Evolutionary conservation across 306 rosid species (phyloP).

Genomic region (Trifolium subterraneum): DNA sequence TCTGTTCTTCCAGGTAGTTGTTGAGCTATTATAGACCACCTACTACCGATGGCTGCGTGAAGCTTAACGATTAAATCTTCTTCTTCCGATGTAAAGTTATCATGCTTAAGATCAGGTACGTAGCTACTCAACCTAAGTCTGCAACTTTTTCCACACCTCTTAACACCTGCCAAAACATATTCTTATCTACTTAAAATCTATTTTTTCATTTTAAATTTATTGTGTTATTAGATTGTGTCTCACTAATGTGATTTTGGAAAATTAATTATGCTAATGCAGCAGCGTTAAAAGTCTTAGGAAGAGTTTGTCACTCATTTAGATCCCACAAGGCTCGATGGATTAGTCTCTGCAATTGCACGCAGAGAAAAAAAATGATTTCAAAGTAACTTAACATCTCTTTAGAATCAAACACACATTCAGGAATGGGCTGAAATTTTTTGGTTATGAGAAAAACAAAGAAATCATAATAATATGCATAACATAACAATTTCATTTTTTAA

Average conservation of each 20-base stretch:
- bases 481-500: not conserved
- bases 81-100: slow-evolving; percentile 78
- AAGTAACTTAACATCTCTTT: too few species aligned
- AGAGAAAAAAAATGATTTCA: too few species aligned
- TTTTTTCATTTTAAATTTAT: not conserved
- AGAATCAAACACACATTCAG: too few species aligned
- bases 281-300: too few species aligned
- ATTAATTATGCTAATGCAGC: not conserved
- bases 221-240: too few species aligned
- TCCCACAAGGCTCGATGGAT: too few species aligned
- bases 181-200: slow-evolving; percentile 30
- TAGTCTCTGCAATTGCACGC: too few species aligned
- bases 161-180: slow-evolving; percentile 55
- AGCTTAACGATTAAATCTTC: slow-evolving; percentile 86
- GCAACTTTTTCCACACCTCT: slow-evolving; percentile 84
- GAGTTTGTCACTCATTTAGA: too few species aligned
- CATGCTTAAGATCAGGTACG: slow-evolving; percentile 68
- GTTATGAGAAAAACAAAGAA: too few species aligned
- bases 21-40: slow-evolving; percentile 96
- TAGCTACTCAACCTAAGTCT: slow-evolving; percentile 68
- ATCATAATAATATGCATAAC: too few species aligned
- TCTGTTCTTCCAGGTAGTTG: slow-evolving; percentile 95
- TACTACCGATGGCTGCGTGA: slow-evolving; percentile 98
- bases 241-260: too few species aligned
- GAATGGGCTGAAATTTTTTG: too few species aligned